phyloP scores from a whole-genome alignment of 208 protist genomes.

The Crithidia bombi region DNA sequence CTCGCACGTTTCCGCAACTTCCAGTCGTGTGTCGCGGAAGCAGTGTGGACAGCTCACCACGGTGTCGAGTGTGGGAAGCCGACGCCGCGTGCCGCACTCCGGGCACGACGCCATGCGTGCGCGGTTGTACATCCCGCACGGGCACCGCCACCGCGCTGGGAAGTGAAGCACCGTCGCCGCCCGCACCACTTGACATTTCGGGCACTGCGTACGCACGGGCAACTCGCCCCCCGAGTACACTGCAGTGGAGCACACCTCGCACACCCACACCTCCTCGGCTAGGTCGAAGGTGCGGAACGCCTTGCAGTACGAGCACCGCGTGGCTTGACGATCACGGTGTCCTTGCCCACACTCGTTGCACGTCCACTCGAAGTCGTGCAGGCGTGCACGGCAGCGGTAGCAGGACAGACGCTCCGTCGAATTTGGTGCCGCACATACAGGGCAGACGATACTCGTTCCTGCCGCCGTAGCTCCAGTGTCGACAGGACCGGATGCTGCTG shows the following conservation, averaged over 20 bases:
- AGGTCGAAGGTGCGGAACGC: slow-evolving; percentile 52
- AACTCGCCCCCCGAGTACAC: slow-evolving; percentile 70
- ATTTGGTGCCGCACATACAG: slow-evolving; percentile 67
- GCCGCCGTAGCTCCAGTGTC: too few species aligned
- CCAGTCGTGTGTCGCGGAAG: slow-evolving; percentile 55
- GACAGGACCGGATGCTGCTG: too few species aligned
- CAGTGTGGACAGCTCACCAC: slow-evolving; percentile 58
- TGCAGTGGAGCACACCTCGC: slow-evolving; percentile 70
- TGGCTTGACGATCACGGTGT: slow-evolving; percentile 31
- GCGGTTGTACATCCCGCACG: slow-evolving; percentile 57
- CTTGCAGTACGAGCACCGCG: slow-evolving; percentile 52
- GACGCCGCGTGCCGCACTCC: slow-evolving; percentile 64
- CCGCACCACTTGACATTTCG: slow-evolving; percentile 50
- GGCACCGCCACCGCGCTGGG: slow-evolving; percentile 69
- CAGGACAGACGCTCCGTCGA: slow-evolving; percentile 43
- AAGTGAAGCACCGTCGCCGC: slow-evolving; percentile 36
- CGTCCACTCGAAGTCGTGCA: slow-evolving; percentile 53
- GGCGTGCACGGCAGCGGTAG: slow-evolving; percentile 70
- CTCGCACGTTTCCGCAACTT: slow-evolving; percentile 58
- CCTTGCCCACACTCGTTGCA: slow-evolving; percentile 48
- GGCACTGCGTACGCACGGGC: slow-evolving; percentile 53
- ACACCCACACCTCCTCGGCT: slow-evolving; percentile 72
- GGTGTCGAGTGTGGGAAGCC: slow-evolving; percentile 41
- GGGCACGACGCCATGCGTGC: slow-evolving; percentile 33
- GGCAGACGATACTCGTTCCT: slow-evolving; percentile 40